Conservation (phyloP, 2,329 filamentous ascomycete species). For the Nemania sp. region DNA sequence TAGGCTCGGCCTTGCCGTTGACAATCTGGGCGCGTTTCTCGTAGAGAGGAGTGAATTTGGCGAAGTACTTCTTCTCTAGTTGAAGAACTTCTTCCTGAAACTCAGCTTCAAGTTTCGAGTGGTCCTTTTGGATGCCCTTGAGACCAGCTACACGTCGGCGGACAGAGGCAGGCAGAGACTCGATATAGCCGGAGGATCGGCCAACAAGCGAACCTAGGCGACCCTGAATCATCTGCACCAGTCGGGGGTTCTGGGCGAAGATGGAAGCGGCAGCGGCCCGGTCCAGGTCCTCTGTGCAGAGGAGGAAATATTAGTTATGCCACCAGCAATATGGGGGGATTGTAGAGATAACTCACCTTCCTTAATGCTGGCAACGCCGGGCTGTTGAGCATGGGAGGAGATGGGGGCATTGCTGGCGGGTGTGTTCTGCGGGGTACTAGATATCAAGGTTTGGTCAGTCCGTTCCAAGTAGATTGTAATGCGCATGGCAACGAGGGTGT, state of each 20-base stretch:
- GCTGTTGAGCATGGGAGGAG: constrained; percentile 96
- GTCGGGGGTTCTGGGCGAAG: constrained; percentile 93
- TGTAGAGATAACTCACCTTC: constrained; percentile 76
- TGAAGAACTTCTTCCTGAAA: constrained; percentile 99
- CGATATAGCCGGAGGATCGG: constrained; percentile 96
- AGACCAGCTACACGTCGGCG: constrained; percentile 94
- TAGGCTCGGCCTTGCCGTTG: constrained; percentile 88
- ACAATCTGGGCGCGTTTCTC: constrained; percentile 93
- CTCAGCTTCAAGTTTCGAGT: constrained; percentile 96
- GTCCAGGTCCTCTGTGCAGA: constrained; percentile 83
- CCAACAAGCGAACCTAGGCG: constrained; percentile 94
- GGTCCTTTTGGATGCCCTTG: constrained; percentile 98
- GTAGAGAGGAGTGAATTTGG: constrained; percentile 98
- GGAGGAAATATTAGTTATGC: constrained; percentile 41
- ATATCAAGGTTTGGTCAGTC: constrained; percentile 54
- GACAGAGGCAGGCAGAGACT: constrained; percentile 89
- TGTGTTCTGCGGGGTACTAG: constrained; percentile 97
- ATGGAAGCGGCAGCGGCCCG: constrained; percentile 87
- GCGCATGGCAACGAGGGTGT: constrained; percentile 39
- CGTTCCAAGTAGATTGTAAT: constrained; percentile 40
- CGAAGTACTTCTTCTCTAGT: constrained; percentile 99
- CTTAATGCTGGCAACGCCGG: constrained; percentile 92
- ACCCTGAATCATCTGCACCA: constrained; percentile 97
- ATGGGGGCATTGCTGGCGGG: constrained; percentile 96
- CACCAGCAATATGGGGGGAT: background rate